These are phyloP conservation scores for Aulographum hederae DNA, from an alignment of 2,329 filamentous ascomycete species.

Conservation along the genomic window DNA sequence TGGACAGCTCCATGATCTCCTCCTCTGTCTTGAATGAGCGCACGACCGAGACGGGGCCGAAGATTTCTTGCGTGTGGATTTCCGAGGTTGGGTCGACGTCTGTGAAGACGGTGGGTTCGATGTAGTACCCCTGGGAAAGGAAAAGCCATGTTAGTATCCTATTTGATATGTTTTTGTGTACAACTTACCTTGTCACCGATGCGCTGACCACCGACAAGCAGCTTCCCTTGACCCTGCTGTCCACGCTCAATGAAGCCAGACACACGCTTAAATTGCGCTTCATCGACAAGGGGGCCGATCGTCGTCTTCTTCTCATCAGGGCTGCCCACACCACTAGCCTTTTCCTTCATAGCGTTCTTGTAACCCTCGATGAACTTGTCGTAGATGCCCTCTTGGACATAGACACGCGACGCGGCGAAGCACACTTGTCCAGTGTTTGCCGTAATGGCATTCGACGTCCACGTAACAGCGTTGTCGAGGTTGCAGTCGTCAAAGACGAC, in stretches of 20 bases:
- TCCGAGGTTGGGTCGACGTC: conserved; percentile 15
- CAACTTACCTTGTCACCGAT: conserved; percentile 4
- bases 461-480: conserved; percentile 21
- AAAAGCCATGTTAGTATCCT: neutral
- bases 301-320: conserved; percentile 12
- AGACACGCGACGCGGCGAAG: conserved; percentile 18
- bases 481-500: conserved; percentile 26
- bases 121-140: conserved; percentile 3
- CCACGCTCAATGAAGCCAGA: conserved; percentile 6
- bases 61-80: conserved; percentile 19
- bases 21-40: conserved; percentile 19
- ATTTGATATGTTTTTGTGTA: neutral
- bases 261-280: conserved; percentile 6
- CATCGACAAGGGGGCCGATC: conserved; percentile 13
- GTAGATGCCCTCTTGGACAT: conserved; percentile 20
- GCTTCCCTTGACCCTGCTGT: conserved; percentile 5
- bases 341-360: conserved; percentile 15
- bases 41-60: conserved; percentile 18
- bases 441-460: conserved; percentile 17
- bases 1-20: conserved; percentile 18
- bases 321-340: conserved; percentile 13
- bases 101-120: conserved; percentile 15
- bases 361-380: conserved; percentile 18
- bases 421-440: conserved; percentile 20
- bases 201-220: conserved; percentile 5